A percentile compares a stretch with the other conserved stretches of the same genome.
Evolutionary conservation across 1,139 yeast species (phyloP).

Genomic region (Suhomyces maxii): DNA sequence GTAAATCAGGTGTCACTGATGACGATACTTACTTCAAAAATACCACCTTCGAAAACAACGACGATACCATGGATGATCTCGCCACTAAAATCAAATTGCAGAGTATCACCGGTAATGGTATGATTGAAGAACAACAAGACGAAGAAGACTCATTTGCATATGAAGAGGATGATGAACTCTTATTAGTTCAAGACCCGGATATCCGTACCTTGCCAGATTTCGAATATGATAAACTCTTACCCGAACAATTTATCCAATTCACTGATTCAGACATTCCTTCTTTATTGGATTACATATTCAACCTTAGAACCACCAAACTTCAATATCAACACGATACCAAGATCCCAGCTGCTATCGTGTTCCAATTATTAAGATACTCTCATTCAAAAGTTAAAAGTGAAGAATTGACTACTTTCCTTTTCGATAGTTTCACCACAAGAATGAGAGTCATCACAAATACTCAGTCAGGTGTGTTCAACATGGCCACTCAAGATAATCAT

Average conservation of each 20-base stretch:
- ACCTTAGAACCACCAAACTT: slow-evolving; percentile 31
- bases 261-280: slow-evolving; percentile 67
- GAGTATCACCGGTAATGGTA: slow-evolving; percentile 34
- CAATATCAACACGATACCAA: slow-evolving; percentile 54
- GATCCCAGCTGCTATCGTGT: slow-evolving; percentile 66
- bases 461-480: slow-evolving; percentile 58
- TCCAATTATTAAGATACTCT: slow-evolving; percentile 66
- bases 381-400: slow-evolving; percentile 53
- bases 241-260: slow-evolving; percentile 55
- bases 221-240: slow-evolving; percentile 47
- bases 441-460: slow-evolving; percentile 60
- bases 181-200: slow-evolving; percentile 30
- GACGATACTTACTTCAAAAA: slow-evolving; percentile 20
- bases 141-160: slow-evolving; percentile 26
- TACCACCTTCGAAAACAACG: slow-evolving; percentile 23
- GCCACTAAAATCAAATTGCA: slow-evolving; percentile 49
- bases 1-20: slow-evolving; percentile 19
- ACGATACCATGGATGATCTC: slow-evolving; percentile 43
- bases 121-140: slow-evolving; percentile 22
- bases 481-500: slow-evolving; percentile 29
- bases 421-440: slow-evolving; percentile 61
- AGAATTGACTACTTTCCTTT: slow-evolving; percentile 55
- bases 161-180: slow-evolving; percentile 37
- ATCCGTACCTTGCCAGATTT: slow-evolving; percentile 37
- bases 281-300: slow-evolving; percentile 56